phyloP scores from a whole-genome alignment of 129 eudicot species.

The Oenanthe sinensis region DNA sequence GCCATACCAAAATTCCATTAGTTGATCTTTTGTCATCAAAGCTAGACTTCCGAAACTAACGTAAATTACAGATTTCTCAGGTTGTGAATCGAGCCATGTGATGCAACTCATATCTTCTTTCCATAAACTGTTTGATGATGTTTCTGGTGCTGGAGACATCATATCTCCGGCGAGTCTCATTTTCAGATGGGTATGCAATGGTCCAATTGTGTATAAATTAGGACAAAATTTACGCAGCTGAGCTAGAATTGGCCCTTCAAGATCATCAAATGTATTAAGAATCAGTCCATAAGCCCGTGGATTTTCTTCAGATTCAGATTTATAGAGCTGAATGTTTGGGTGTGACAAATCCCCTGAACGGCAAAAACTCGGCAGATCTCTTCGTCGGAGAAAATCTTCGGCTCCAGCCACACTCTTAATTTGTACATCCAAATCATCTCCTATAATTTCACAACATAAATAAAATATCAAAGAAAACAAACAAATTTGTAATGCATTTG shows the following conservation, averaged over 20 bases:
- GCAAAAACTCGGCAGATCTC: conserved; percentile 36
- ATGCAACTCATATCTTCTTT: conserved; percentile 25
- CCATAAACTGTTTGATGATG: conserved; percentile 19
- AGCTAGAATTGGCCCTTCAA: conserved; percentile 21
- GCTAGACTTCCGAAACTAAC: conserved; percentile 26
- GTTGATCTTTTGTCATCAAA: conserved; percentile 14
- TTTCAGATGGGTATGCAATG: conserved; percentile 21
- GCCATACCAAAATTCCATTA: conserved; percentile 25
- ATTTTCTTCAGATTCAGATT: conserved; percentile 18
- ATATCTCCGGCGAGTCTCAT: neutral
- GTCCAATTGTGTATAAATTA: conserved; percentile 32
- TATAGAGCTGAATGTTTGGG: conserved; percentile 10
- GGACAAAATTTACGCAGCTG: conserved; percentile 21
- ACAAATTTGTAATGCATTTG: neutral
- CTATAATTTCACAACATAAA: conserved; percentile 1
- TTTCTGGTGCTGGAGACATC: neutral
- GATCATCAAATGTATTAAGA: conserved; percentile 36
- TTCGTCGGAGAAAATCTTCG: conserved; percentile 29
- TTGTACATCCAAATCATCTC: conserved; percentile 22
- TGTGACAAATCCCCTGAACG: conserved; percentile 21
- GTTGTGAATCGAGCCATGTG: conserved; percentile 25
- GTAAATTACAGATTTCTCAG: conserved; percentile 20
- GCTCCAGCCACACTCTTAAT: conserved; percentile 22
- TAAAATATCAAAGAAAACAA: neutral
- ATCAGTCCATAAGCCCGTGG: conserved; percentile 26